Base-by-base conservation (phyloP, 1,284 basidiomycete genomes). In the Ceratobasidium sp. region DNA sequence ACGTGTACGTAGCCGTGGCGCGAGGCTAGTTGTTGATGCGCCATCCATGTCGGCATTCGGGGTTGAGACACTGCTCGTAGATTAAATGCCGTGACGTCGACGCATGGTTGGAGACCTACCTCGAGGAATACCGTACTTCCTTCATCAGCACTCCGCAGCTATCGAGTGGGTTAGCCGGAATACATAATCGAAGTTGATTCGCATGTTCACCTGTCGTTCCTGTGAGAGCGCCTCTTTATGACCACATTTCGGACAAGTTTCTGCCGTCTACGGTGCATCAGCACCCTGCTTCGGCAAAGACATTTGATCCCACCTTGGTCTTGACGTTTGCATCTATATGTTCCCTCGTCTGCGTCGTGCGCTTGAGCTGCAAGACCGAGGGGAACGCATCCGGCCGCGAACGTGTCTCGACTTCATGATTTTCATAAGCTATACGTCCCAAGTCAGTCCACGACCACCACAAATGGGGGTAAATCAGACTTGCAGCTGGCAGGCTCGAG, bases 361-460 rank as follows among this genome's bases (percentile, higher is more conserved):
- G 89, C 82, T 96, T 96, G 80, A 96, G 94, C 80, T 92, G 87
- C 77, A 99, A 85, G 0, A 91, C 89, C 32, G 95, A 97, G 0
- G 97, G 97, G 84, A 99, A 99, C 8, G 97, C 97, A 78, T 96
- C 93, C 0, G 95, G 93, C 79, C 96, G 94, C 1, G 96, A 98
- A 52, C 90, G 91, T 0, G 97, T 99, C 65, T 92, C 91, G 77
- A 98, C 96, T 79, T 94, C 90, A 44, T 94, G 92, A 82, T 96
- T 94, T 82, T 99, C 96, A 83, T 98, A 99, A 6, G 96, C 97
- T 99, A 80, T 25, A 77, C 17, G 43, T 29, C 15, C 56, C n/a
- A 32, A 70, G 43, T 56, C 3, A 52, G 13, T 64, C 15, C 9
- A 62, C 37, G 68, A 46, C 32, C 25, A 49, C 44, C 22, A 77